These are phyloP conservation scores for Botrytis elliptica DNA, from an alignment of 2,329 filamentous ascomycete genomes.

Conservation along the genomic window DNA sequence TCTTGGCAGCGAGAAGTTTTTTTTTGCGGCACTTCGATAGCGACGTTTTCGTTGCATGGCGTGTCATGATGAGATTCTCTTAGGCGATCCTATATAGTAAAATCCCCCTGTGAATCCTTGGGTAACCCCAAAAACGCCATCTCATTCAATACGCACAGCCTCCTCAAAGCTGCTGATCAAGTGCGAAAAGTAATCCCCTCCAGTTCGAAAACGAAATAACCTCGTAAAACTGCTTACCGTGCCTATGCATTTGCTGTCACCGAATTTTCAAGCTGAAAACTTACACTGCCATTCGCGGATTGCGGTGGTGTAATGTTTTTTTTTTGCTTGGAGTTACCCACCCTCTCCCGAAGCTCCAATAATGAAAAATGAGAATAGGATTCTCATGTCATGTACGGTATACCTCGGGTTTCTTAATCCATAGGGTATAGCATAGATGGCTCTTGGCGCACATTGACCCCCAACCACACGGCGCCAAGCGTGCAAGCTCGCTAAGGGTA, in stretches of 20 bases:
- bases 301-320: neutral
- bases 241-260: neutral
- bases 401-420: neutral
- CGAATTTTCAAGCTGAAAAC: slow-evolving; percentile 3
- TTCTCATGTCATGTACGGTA: neutral
- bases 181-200: neutral
- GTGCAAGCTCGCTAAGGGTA: neutral
- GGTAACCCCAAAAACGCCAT: neutral
- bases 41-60: slow-evolving; percentile 6
- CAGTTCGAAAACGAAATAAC: neutral
- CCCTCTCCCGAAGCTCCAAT: neutral
- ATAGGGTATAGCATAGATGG: neutral
- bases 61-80: neutral
- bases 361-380: neutral
- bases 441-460: slow-evolving; percentile 1
- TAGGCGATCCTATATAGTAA: slow-evolving; percentile 17
- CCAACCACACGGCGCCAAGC: neutral
- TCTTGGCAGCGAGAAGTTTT: neutral
- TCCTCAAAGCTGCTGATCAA: neutral
- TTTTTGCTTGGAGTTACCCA: neutral
- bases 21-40: neutral
- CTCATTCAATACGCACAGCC: slow-evolving; percentile 3
- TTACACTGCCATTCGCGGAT: neutral
- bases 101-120: neutral
- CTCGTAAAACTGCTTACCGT: neutral